Conservation (phyloP, 2,329 filamentous ascomycete genomes). For the Alternaria ethzedia region DNA sequence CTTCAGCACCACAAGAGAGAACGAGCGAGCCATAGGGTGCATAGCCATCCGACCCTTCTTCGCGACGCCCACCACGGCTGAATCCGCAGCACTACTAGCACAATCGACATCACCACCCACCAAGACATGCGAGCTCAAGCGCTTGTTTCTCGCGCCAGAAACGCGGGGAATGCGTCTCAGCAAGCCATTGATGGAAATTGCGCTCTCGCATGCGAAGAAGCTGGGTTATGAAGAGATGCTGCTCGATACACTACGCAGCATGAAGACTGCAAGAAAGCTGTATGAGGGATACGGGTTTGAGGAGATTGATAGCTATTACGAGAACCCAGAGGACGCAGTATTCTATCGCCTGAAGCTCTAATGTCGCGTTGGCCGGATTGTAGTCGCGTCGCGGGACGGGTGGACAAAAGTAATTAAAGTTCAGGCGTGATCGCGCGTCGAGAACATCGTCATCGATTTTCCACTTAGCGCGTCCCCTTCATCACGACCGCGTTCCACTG, state of each 20-base stretch:
- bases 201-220: slow-evolving; percentile 54
- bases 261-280: slow-evolving; percentile 58
- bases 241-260: slow-evolving; percentile 62
- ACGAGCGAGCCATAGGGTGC: slow-evolving; percentile 53
- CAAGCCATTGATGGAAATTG: slow-evolving; percentile 53
- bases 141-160: slow-evolving; percentile 59
- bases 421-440: slow-evolving; percentile 37
- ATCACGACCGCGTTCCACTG: slow-evolving; percentile 16
- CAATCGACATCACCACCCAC: slow-evolving; percentile 4
- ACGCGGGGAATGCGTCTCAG: slow-evolving; percentile 59
- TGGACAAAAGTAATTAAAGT: slow-evolving; percentile 17
- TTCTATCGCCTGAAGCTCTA: slow-evolving; percentile 55
- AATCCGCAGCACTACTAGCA: slow-evolving; percentile 6
- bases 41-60: slow-evolving; percentile 56
- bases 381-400: background rate
- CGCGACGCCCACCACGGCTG: slow-evolving; percentile 1
- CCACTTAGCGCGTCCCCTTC: slow-evolving; percentile 31
- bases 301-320: slow-evolving; percentile 61
- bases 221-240: slow-evolving; percentile 60
- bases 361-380: background rate
- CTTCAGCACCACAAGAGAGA: background rate
- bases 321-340: slow-evolving; percentile 60
- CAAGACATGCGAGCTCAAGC: slow-evolving; percentile 62
- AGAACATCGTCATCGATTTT: slow-evolving; percentile 30
- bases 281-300: slow-evolving; percentile 61